Evolutionary conservation across 768 basidiomycete species (phyloP).

Genomic region (Russula lepida): DNA sequence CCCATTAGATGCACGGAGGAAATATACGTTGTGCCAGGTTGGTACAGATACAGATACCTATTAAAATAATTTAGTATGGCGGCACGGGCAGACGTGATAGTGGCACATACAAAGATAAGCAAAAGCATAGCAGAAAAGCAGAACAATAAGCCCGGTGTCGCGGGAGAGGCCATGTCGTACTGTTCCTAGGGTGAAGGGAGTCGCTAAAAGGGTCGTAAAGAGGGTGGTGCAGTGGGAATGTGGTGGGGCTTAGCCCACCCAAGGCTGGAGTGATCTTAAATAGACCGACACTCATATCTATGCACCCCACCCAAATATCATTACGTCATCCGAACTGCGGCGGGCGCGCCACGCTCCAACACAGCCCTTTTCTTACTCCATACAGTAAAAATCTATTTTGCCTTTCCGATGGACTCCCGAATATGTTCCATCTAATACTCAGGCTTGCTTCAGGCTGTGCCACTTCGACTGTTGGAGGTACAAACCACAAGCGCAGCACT

Average conservation of each 20-base stretch:
- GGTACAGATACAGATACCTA: conserved; percentile 67
- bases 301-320: background rate
- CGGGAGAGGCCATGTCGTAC: conserved; percentile 43
- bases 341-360: background rate
- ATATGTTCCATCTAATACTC: too few relatives aligned
- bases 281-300: background rate
- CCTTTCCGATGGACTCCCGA: too few relatives aligned
- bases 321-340: background rate
- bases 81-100: background rate
- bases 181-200: background rate
- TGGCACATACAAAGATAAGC: conserved; percentile 52
- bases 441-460: too few relatives aligned
- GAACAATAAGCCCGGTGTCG: conserved; percentile 62
- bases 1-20: conserved; percentile 45
- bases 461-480: too few relatives aligned
- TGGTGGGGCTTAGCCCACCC: background rate
- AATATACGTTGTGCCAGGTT: conserved; percentile 64
- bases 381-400: too few relatives aligned
- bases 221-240: too few relatives aligned
- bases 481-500: too few relatives aligned
- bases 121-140: conserved; percentile 63
- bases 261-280: background rate
- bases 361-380: background rate
- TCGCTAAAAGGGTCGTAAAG: background rate
- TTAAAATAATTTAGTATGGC: background rate